phyloP scores from a whole-genome alignment of 495 filamentous ascomycete species.

The Xylaria intraflava region DNA sequence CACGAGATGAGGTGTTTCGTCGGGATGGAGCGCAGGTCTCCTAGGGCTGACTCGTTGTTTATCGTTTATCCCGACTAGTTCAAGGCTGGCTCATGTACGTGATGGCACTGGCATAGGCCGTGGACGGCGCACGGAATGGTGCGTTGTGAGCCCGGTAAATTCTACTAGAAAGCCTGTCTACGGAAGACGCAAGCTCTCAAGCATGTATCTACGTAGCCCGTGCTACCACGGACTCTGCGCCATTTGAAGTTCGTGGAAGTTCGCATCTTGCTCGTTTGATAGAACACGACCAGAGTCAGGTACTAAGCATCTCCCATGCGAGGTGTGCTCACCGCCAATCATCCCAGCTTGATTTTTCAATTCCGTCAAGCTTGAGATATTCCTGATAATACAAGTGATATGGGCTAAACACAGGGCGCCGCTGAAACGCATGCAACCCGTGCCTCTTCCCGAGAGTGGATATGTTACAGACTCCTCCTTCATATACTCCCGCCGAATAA shows the following conservation, averaged over 20 bases:
- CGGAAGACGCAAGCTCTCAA: background rate
- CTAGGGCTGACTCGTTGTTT: too few relatives aligned
- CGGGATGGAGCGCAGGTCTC: too few relatives aligned
- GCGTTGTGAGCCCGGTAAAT: too few relatives aligned
- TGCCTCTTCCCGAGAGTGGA: background rate
- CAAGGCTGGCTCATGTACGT: too few relatives aligned
- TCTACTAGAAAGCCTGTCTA: too few relatives aligned
- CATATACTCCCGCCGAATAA: background rate
- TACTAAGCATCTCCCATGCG: background rate
- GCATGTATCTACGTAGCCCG: background rate
- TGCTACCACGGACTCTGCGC: background rate
- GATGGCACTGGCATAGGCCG: too few relatives aligned
- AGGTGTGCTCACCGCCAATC: background rate
- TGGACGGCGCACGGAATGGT: too few relatives aligned
- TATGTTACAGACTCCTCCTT: background rate
- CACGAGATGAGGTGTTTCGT: too few relatives aligned
- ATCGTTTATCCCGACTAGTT: too few relatives aligned
- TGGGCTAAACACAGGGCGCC: slow-evolving; percentile 1
- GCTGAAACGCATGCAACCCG: background rate
- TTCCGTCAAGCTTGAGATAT: background rate
- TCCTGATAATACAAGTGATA: slow-evolving; percentile 4
- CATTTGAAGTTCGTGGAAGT: background rate
- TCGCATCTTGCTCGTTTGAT: background rate
- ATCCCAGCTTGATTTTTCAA: background rate
- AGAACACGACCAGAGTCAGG: too few relatives aligned